Base-by-base conservation (phyloP, 495 filamentous ascomycete species). In the Xylaria nigripes region DNA sequence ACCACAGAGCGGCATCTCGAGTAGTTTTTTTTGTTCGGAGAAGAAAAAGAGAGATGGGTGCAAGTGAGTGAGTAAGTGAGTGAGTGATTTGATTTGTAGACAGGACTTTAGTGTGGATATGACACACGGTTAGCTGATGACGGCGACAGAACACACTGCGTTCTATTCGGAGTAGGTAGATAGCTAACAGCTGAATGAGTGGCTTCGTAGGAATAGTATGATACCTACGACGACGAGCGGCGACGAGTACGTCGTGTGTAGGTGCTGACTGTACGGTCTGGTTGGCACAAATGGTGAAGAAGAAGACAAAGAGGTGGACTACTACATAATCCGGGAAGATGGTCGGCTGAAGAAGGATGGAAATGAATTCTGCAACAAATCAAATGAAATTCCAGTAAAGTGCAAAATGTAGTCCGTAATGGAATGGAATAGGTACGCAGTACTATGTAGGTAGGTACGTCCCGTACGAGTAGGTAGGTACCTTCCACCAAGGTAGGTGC, bases 1-100 rank as follows among this genome's bases (percentile, higher is more conserved):
- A 46, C 64, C 61, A 43, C 64, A 77, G 45, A 83, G 78, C 48
- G 72, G 73, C 67, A 67, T 65, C 69, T 51, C 48, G 34, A 32
- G 23, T 24, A 30, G 18, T 16, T 3, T 8, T 7, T 3, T 8
- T 10, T 40, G 38, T 38, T 45, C 30, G 45, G 36, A n/a, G 6
- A 10, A n/a, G 38, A 23, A 24, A 15, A n/a, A 8, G 49, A 18
- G 30, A 32, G 16, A 21, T 5, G 15, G 27, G 25, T 19, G 23
- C 16, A 54, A 48, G n/a, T n/a, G n/a, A n/a, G n/a, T n/a, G n/a
- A n/a, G n/a, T n/a, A n/a, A n/a, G n/a, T n/a, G n/a, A 54, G 30
- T 21, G 30, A 43, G 44, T 16, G n/a, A 8, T 6, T 41, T 30
- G 12, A 1, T 48, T 12, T 36, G 44, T 47, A 3, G 15, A 12